Base-by-base conservation (phyloP, 164 flowering plant genomes). In the Berberis vulgaris region DNA sequence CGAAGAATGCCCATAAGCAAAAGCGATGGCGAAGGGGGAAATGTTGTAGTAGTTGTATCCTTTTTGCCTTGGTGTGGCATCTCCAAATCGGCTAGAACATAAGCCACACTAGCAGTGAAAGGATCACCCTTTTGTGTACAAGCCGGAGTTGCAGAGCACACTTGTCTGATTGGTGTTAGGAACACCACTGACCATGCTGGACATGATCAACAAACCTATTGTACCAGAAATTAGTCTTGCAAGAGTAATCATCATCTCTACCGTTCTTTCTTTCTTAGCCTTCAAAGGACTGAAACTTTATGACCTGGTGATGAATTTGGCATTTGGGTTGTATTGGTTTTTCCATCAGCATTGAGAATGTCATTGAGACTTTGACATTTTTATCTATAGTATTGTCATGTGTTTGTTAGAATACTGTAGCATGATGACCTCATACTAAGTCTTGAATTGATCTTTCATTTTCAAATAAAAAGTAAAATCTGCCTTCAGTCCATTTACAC, bases 11-110 rank as follows among this genome's bases (percentile, higher is more conserved):
- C 88, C 94, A 57, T 84, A 85, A 44, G 93, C 85, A 45, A 84
- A 83, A 6, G 89, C 85, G 53, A 75, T 84, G 0, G 89, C 87
- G 54, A 72, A 86, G 2, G 92, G 89, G 8, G 88, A 84, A 52
- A 83, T 83, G 78, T 79, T 81, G 74, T 54, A 67, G 78, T 72
- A 77, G 52, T 81, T 73, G 10, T 68, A 76, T 44, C 67, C 72
- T 6, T 67, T 65, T 12, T 49, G 49, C 0, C 72, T 42, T 0
- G 89, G 82, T 1, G 93, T 81, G 1, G 0, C 49, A 2, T 43
- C 68, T 67, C 71, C 45, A 83, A 59, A 0, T 83, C 86, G 9
- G 59, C 65, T 10, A 85, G 53, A 43, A 85, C 82, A 62, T 78
- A 82, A 55, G 77, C 77, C 1, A 85, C 72, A 57, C 86, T 87